Evolutionary conservation across 23 red algal genomes (phyloP).

Genomic region (Cyanidioschyzon merolae): DNA sequence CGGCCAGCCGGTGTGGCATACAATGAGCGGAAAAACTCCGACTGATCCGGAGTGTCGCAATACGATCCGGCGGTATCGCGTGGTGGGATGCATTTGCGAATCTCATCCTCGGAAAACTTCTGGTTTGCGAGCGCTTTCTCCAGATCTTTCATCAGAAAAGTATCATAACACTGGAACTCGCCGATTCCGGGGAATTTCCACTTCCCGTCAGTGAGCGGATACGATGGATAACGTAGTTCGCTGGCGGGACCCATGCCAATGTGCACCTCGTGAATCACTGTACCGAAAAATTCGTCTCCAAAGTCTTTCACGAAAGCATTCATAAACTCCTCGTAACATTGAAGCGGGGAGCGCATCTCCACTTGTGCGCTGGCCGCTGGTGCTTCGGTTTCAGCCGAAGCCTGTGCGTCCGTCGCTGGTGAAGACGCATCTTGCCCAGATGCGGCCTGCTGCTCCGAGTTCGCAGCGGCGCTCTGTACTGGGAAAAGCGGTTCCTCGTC

Average conservation of each 20-base stretch:
- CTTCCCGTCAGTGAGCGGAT: slow-evolving; percentile 25
- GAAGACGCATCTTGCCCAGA: neutral
- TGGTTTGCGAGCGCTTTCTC: slow-evolving; percentile 11
- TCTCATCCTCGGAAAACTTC: slow-evolving; percentile 6
- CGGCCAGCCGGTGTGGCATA: slow-evolving; percentile 25
- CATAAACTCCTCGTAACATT: slow-evolving; percentile 50
- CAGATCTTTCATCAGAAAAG: slow-evolving; percentile 22
- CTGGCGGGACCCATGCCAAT: slow-evolving; percentile 71
- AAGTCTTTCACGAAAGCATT: slow-evolving; percentile 28
- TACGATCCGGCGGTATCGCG: slow-evolving; percentile 47
- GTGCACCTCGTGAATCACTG: slow-evolving; percentile 52
- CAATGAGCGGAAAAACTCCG: slow-evolving; percentile 38
- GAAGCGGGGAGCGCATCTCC: slow-evolving; percentile 39
- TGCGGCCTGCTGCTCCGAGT: neutral
- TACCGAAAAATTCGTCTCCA: neutral
- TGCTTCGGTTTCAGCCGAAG: neutral
- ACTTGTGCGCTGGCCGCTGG: neutral
- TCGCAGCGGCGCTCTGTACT: neutral
- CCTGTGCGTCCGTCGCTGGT: neutral
- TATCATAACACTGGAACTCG: slow-evolving; percentile 67
- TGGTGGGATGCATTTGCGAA: neutral
- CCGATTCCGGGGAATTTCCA: slow-evolving; percentile 84
- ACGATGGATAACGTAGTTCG: slow-evolving; percentile 72
- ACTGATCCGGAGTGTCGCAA: slow-evolving; percentile 37
- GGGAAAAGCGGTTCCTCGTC: slow-evolving; percentile 43